Percentiles rank a stretch among this genome's conserved stretches.
phyloP scores from a whole-genome alignment of 208 protist genomes.

The Crithidia bombi region DNA sequence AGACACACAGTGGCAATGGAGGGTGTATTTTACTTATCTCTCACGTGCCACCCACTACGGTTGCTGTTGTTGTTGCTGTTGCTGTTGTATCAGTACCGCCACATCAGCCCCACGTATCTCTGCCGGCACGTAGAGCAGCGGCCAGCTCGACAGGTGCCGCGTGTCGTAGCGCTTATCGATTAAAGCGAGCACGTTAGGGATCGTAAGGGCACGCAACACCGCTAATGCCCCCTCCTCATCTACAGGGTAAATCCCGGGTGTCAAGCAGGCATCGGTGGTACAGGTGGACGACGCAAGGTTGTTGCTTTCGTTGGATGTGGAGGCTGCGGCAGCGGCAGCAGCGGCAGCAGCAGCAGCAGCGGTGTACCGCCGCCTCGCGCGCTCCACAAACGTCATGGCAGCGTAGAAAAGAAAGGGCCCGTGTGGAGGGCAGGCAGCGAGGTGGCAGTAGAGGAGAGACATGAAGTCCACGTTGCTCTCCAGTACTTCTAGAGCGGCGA shows the following conservation, averaged over 20 bases:
- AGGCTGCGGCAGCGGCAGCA: background rate
- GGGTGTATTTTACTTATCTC: background rate
- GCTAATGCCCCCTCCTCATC: slow-evolving; percentile 14
- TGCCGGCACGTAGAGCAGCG: slow-evolving; percentile 78
- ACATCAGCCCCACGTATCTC: slow-evolving; percentile 70
- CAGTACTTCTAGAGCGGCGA: slow-evolving; percentile 29
- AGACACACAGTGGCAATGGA: no score
- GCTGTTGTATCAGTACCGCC: slow-evolving; percentile 35
- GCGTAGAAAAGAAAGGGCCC: slow-evolving; percentile 76
- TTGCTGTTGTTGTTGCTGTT: slow-evolving; percentile 20
- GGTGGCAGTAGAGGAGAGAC: slow-evolving; percentile 73
- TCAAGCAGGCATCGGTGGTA: no score
- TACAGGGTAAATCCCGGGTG: slow-evolving; percentile 11
- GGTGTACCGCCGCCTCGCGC: slow-evolving; percentile 37
- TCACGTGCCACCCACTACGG: background rate
- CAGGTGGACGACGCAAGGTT: background rate
- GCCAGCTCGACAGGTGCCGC: slow-evolving; percentile 65
- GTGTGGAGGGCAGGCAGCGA: slow-evolving; percentile 66
- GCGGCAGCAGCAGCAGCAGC: slow-evolving; percentile 12
- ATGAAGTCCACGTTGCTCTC: slow-evolving; percentile 71
- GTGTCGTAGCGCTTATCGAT: slow-evolving; percentile 73
- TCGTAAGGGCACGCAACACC: slow-evolving; percentile 40
- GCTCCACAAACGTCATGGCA: slow-evolving; percentile 69
- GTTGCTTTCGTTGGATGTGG: background rate
- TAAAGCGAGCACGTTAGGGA: slow-evolving; percentile 56